Conservation (phyloP, 2,329 filamentous ascomycete genomes). For the Simplicillium aogashimaense region DNA sequence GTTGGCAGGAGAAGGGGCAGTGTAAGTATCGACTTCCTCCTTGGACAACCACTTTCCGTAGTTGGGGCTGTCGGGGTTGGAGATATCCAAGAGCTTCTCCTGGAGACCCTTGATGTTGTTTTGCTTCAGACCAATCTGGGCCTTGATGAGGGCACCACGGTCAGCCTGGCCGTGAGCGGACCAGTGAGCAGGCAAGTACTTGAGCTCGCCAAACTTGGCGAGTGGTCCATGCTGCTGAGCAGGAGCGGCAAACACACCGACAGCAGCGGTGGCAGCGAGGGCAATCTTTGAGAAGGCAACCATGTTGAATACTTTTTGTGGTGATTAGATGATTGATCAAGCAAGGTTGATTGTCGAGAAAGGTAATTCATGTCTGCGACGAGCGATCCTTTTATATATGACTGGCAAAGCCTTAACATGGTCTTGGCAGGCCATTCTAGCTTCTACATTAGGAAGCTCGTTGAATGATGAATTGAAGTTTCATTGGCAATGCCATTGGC, state of each 20-base stretch:
- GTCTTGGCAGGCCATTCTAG: neutral
- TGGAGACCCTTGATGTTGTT: conserved; percentile 14
- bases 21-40: conserved; percentile 11
- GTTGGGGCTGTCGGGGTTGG: conserved; percentile 8
- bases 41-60: neutral
- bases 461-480: neutral
- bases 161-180: neutral
- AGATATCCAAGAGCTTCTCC: conserved; percentile 11
- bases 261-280: neutral
- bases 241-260: neutral
- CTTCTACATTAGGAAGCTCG: neutral
- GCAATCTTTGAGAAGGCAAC: neutral
- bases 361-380: neutral
- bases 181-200: neutral
- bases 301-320: neutral
- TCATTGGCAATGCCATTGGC: neutral
- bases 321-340: neutral
- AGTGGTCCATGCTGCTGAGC: neutral
- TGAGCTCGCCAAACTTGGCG: neutral
- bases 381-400: neutral
- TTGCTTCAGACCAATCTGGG: neutral
- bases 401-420: neutral
- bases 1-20: conserved; percentile 11
- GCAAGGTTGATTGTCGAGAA: neutral
- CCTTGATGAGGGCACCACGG: neutral